Conservation (phyloP, 352 stramenopile species). For the Globisporangium recalcitrans region DNA sequence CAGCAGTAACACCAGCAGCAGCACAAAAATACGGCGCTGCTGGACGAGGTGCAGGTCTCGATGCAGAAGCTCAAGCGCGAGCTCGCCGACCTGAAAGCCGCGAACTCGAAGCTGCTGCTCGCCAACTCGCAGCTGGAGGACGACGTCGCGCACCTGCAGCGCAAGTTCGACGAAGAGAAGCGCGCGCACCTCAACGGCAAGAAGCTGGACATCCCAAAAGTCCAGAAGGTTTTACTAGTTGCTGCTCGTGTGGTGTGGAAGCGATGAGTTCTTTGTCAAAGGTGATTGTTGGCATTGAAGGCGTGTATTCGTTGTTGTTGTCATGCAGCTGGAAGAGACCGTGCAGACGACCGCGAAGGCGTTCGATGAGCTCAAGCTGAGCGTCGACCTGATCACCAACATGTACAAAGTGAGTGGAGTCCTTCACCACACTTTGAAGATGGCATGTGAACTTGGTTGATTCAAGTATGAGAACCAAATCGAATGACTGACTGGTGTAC, state of each 20-base stretch:
- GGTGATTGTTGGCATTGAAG: too few relatives aligned
- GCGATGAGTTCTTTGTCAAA: too few relatives aligned
- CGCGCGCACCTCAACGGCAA: constrained; percentile 59
- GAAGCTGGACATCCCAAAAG: constrained; percentile 60
- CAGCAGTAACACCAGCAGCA: constrained; percentile 1
- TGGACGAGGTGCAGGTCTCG: constrained; percentile 60
- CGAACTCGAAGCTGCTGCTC: constrained; percentile 54
- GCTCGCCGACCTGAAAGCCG: constrained; percentile 47
- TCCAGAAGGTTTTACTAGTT: constrained; percentile 52
- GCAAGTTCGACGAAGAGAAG: constrained; percentile 67
- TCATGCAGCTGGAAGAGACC: constrained; percentile 49
- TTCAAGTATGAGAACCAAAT: too few relatives aligned
- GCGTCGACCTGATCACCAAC: constrained; percentile 80
- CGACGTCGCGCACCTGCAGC: constrained; percentile 55
- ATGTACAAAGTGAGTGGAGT: constrained; percentile 71
- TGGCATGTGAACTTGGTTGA: not conserved
- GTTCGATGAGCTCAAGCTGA: constrained; percentile 75
- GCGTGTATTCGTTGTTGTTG: too few relatives aligned
- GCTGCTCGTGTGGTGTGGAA: not conserved
- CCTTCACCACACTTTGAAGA: not conserved
- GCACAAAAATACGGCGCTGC: constrained; percentile 15
- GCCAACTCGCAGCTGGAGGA: constrained; percentile 76
- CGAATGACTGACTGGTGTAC: not conserved
- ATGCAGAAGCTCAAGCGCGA: constrained; percentile 77
- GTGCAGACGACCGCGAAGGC: constrained; percentile 49